Evolutionary conservation across 2,329 filamentous ascomycete species (phyloP).

Genomic region (Fusarium sp.): DNA sequence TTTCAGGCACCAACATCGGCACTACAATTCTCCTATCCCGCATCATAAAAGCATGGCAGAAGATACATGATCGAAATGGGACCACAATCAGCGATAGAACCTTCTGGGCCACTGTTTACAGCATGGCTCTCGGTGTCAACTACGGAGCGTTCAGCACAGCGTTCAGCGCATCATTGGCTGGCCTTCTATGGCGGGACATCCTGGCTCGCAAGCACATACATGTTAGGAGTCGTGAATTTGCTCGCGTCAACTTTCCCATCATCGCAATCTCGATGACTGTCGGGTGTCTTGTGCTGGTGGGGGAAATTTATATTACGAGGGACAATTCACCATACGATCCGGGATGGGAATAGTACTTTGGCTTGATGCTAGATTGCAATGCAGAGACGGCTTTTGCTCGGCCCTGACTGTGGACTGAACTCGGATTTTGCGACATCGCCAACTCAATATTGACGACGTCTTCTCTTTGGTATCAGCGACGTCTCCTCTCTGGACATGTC

Average conservation of each 20-base stretch:
- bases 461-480: neutral
- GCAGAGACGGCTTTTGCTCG: neutral
- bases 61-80: slow-evolving; percentile 60
- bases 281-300: slow-evolving; percentile 67
- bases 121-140: slow-evolving; percentile 77
- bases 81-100: slow-evolving; percentile 66
- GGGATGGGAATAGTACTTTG: neutral
- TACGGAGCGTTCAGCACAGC: slow-evolving; percentile 77
- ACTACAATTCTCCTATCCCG: slow-evolving; percentile 76
- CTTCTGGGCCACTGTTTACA: slow-evolving; percentile 77
- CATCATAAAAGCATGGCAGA: slow-evolving; percentile 72
- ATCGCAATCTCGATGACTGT: slow-evolving; percentile 73
- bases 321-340: slow-evolving; percentile 25
- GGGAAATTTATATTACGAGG: slow-evolving; percentile 65
- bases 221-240: slow-evolving; percentile 70
- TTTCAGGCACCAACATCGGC: slow-evolving; percentile 78
- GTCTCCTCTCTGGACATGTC: neutral
- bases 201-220: slow-evolving; percentile 71
- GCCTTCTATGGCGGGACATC: slow-evolving; percentile 76
- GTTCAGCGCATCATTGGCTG: slow-evolving; percentile 75
- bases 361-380: neutral
- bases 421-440: neutral
- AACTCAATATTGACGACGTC: neutral
- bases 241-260: slow-evolving; percentile 72
- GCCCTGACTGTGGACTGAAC: neutral